These are phyloP conservation scores for Lachancea mirantina DNA, from an alignment of 805 yeast genomes.

Conservation along the genomic window DNA sequence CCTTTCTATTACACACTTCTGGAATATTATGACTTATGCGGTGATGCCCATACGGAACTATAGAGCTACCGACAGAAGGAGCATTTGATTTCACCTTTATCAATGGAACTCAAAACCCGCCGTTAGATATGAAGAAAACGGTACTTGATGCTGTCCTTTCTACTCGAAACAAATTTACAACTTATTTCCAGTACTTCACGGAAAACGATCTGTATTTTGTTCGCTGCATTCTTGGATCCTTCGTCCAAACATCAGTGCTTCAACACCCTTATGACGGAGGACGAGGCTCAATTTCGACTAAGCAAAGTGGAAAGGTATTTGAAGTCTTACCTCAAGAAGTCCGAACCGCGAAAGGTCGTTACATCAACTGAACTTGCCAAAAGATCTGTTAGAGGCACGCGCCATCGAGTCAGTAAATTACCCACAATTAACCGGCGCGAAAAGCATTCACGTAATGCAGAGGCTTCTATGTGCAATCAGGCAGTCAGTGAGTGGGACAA, in stretches of 20 bases:
- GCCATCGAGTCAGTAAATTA: background rate
- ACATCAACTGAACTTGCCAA: background rate
- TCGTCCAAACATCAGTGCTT: slow-evolving; percentile 5
- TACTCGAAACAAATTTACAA: slow-evolving; percentile 1
- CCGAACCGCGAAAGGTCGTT: background rate
- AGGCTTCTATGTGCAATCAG: background rate
- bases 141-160: slow-evolving; percentile 8
- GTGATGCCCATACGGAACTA: background rate
- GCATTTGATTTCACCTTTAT: slow-evolving; percentile 4
- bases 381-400: background rate
- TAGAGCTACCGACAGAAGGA: background rate
- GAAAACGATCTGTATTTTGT: slow-evolving; percentile 6
- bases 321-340: background rate
- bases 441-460: background rate
- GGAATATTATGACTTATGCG: slow-evolving; percentile 5
- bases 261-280: background rate
- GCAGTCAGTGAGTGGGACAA: slow-evolving; percentile 1
- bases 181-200: slow-evolving; percentile 3
- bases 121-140: slow-evolving; percentile 3
- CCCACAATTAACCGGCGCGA: background rate
- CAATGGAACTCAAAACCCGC: slow-evolving; percentile 5
- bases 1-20: slow-evolving; percentile 3
- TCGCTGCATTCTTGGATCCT: slow-evolving; percentile 8
- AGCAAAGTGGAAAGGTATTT: background rate
- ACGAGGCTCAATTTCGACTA: slow-evolving; percentile 1